phyloP scores from a whole-genome alignment of 1,284 basidiomycete genomes.

The Sporisorium graminicola region DNA sequence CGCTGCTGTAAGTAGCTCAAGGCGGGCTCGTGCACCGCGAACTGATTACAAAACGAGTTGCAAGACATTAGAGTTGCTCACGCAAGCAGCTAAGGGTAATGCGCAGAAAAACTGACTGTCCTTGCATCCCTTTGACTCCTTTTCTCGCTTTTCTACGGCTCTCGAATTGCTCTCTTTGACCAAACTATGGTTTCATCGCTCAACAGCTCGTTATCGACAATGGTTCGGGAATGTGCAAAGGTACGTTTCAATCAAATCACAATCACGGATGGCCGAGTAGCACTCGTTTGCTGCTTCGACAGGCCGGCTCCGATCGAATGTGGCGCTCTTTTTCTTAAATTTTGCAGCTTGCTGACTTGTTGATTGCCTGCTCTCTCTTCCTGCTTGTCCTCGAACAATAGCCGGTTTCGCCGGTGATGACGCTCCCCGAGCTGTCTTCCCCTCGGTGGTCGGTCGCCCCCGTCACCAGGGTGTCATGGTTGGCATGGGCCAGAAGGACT shows the following conservation, averaged over 20 bases:
- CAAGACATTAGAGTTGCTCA: background rate
- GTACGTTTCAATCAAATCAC: conserved; percentile 22
- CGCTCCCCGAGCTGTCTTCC: conserved; percentile 82
- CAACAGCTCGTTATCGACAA: conserved; percentile 70
- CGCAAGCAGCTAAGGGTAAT: background rate
- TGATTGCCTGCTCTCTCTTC: background rate
- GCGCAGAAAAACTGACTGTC: conserved; percentile 14
- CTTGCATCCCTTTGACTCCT: background rate
- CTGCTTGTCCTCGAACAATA: conserved; percentile 7
- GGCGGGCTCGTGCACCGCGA: background rate
- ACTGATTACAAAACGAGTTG: background rate
- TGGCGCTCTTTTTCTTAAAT: no score
- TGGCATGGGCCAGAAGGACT: conserved; percentile 72
- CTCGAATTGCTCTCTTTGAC: conserved; percentile 2
- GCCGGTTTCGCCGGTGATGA: conserved; percentile 79
- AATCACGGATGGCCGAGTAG: background rate
- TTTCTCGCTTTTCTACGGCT: background rate
- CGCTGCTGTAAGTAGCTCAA: conserved; percentile 63
- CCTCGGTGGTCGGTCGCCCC: conserved; percentile 85
- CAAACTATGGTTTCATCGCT: background rate
- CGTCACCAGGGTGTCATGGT: conserved; percentile 93
- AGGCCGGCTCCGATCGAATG: background rate
- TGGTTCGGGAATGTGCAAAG: conserved; percentile 70
- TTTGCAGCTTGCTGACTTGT: conserved; percentile 8
- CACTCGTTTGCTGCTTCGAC: background rate